phyloP scores from a whole-genome alignment of 164 flowering plant species.

The Saururus chinensis region DNA sequence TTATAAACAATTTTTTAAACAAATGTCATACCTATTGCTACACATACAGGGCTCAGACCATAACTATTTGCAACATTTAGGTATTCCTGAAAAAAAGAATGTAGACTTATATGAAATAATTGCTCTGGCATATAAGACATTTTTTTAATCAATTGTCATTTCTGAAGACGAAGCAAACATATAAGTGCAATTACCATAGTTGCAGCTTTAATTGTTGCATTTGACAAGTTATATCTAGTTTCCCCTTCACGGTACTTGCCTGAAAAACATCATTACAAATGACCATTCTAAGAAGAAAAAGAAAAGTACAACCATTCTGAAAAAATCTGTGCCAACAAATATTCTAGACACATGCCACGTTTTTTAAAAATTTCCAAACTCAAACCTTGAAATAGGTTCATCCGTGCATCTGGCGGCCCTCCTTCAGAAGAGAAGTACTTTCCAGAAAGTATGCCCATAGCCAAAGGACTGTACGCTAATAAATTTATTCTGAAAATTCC shows the following conservation, averaged over 20 bases:
- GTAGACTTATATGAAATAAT: neutral
- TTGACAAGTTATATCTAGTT: slow-evolving; percentile 64
- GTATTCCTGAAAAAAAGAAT: slow-evolving; percentile 36
- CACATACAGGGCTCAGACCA: slow-evolving; percentile 55
- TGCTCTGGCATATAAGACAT: too few relatives aligned
- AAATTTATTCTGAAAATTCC: slow-evolving; percentile 40
- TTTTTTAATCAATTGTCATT: neutral
- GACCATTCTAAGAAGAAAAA: neutral
- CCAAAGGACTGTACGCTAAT: slow-evolving; percentile 84
- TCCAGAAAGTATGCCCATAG: slow-evolving; percentile 90
- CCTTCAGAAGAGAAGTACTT: slow-evolving; percentile 51
- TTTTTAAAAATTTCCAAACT: neutral
- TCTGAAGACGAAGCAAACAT: neutral
- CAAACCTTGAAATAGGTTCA: slow-evolving; percentile 68
- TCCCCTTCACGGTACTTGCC: slow-evolving; percentile 83
- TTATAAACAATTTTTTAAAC: neutral
- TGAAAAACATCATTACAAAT: slow-evolving; percentile 10
- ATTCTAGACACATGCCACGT: neutral
- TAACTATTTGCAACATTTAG: slow-evolving; percentile 38
- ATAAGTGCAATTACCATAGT: slow-evolving; percentile 23
- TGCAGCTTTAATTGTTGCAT: slow-evolving; percentile 27
- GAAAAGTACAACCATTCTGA: neutral
- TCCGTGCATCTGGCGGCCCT: slow-evolving; percentile 59
- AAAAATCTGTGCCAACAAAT: neutral
- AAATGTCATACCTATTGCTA: slow-evolving; percentile 51